Evolutionary conservation across 768 basidiomycete species (phyloP).

Genomic region (Podaxis sp.): DNA sequence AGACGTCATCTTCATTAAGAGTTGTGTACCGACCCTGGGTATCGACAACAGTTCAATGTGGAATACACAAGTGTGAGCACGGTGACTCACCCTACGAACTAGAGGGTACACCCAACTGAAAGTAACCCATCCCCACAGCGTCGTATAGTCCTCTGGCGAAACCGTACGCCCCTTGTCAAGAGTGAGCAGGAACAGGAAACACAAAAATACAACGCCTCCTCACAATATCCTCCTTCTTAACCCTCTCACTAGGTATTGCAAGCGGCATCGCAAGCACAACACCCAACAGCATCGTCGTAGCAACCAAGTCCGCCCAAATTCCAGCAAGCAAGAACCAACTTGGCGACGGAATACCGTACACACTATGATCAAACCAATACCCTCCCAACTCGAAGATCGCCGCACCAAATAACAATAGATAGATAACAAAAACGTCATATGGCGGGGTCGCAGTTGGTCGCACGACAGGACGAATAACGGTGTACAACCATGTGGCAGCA

Average conservation of each 20-base stretch:
- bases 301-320: constrained; percentile 38
- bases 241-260: constrained; percentile 49
- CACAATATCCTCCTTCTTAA: constrained; percentile 60
- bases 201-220: constrained; percentile 19
- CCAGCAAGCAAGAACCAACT: constrained; percentile 23
- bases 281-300: constrained; percentile 35
- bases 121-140: constrained; percentile 66
- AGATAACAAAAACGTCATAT: constrained; percentile 59
- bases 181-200: not conserved
- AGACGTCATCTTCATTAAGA: constrained; percentile 68
- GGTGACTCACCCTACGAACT: constrained; percentile 37
- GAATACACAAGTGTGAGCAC: not conserved
- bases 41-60: not conserved
- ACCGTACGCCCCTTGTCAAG: constrained; percentile 41
- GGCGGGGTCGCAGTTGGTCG: constrained; percentile 55
- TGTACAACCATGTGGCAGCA: constrained; percentile 64
- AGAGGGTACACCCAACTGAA: constrained; percentile 72
- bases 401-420: constrained; percentile 40
- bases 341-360: constrained; percentile 40
- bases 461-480: constrained; percentile 48
- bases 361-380: constrained; percentile 43
- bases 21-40: constrained; percentile 44
- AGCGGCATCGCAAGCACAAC: constrained; percentile 62
- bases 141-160: constrained; percentile 75
- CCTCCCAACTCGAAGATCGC: constrained; percentile 50